These are phyloP conservation scores for Annulohypoxylon maeteangense DNA, from an alignment of 495 filamentous ascomycete genomes.

Conservation along the genomic window DNA sequence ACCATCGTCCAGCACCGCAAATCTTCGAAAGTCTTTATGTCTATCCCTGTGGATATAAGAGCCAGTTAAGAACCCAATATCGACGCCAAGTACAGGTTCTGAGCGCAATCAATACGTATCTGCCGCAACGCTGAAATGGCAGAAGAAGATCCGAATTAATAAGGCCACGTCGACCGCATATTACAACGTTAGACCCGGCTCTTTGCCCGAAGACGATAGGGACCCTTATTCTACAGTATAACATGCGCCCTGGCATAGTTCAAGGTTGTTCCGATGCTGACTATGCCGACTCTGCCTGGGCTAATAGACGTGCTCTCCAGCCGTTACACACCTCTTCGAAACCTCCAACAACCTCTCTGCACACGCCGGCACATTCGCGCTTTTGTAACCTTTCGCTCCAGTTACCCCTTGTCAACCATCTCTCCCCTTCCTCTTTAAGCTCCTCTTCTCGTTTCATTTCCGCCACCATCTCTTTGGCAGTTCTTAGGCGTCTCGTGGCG, in stretches of 20 bases:
- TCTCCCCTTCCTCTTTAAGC: conserved; percentile 77
- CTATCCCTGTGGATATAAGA: conserved; percentile 26
- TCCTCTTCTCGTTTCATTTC: conserved; percentile 87
- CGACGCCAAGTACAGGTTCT: conserved; percentile 30
- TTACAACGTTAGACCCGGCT: conserved; percentile 10
- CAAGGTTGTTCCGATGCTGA: conserved; percentile 7
- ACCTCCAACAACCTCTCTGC: conserved; percentile 85
- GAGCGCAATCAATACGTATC: conserved; percentile 31
- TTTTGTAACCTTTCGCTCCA: conserved; percentile 80
- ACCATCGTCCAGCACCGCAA: neutral
- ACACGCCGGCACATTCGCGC: conserved; percentile 81
- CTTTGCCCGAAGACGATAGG: neutral
- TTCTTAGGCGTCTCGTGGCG: conserved; percentile 78
- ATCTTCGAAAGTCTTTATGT: conserved; percentile 28
- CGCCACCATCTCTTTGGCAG: conserved; percentile 79
- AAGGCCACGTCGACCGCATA: conserved; percentile 10
- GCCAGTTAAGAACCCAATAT: conserved; percentile 16
- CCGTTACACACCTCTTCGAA: conserved; percentile 86
- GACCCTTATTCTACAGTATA: neutral
- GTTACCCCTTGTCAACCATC: conserved; percentile 80
- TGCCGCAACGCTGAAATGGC: conserved; percentile 34
- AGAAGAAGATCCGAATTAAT: conserved; percentile 18
- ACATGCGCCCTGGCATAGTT: neutral
- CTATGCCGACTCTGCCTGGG: conserved; percentile 57
- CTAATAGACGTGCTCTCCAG: conserved; percentile 62